phyloP scores from a whole-genome alignment of 441 rosid genomes.

The Pelargonium fulgidum region DNA sequence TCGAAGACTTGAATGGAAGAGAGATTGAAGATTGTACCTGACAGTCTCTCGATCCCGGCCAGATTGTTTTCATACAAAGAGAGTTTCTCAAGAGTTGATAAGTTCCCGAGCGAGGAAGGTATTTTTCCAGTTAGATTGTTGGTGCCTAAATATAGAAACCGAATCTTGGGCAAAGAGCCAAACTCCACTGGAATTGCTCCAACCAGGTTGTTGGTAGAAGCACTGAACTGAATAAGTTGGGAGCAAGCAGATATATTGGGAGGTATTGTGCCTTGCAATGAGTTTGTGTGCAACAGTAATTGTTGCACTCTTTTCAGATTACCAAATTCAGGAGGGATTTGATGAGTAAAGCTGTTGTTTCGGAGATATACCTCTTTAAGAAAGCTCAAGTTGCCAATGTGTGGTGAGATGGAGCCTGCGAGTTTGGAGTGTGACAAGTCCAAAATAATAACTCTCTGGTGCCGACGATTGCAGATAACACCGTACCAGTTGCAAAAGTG shows the following conservation, averaged over 20 bases:
- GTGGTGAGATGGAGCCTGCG: slow-evolving; percentile 15
- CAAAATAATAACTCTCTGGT: slow-evolving; percentile 11
- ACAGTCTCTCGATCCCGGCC: too few species aligned
- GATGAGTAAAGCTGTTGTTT: too few species aligned
- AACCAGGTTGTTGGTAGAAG: slow-evolving; percentile 5
- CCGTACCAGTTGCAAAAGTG: slow-evolving; percentile 20
- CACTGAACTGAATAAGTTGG: background rate
- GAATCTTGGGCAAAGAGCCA: too few species aligned
- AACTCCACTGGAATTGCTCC: background rate
- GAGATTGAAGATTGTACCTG: slow-evolving; percentile 27
- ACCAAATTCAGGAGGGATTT: too few species aligned
- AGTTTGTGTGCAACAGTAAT: too few species aligned
- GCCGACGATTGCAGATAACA: background rate
- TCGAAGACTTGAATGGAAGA: background rate
- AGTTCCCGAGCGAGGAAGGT: slow-evolving; percentile 22
- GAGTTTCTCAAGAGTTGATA: too few species aligned
- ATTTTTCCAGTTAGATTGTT: slow-evolving; percentile 13
- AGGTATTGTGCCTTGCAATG: too few species aligned
- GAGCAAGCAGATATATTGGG: too few species aligned
- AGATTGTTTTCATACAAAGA: too few species aligned
- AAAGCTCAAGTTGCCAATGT: slow-evolving; percentile 24
- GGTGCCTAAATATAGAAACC: too few species aligned
- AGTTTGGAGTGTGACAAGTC: background rate
- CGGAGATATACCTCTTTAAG: too few species aligned
- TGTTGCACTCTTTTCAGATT: too few species aligned